A percentile compares a stretch with the other conserved stretches of the same genome.
These are phyloP conservation scores for Triglochin maritima DNA, from an alignment of 106 monocot genomes.

Conservation along the genomic window DNA sequence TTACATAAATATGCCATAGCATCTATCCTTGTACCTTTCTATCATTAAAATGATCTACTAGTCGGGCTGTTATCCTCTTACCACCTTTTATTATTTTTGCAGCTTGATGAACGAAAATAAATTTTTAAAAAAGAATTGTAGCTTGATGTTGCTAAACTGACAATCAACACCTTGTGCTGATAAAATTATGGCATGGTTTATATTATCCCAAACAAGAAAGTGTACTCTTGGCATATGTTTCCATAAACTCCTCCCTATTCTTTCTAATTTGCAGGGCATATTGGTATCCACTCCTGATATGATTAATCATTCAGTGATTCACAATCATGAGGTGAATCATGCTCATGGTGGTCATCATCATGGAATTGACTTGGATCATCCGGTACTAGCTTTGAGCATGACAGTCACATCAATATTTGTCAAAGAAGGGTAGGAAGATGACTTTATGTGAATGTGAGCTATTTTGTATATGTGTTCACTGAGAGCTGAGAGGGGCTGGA, in stretches of 20 bases:
- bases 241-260: constrained; percentile 2
- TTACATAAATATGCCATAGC: background rate
- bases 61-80: background rate
- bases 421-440: constrained; percentile 85
- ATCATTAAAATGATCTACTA: background rate
- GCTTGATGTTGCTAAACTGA: no score
- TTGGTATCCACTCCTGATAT: constrained; percentile 43
- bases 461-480: background rate
- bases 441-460: background rate
- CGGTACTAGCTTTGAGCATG: constrained; percentile 77
- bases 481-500: no score
- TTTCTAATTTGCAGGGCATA: constrained; percentile 53
- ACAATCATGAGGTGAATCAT: constrained; percentile 38
- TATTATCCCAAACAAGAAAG: no score
- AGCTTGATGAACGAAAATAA: no score
- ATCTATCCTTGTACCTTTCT: background rate
- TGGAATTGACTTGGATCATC: constrained; percentile 86
- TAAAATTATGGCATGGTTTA: no score
- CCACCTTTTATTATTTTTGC: no score
- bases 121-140: no score
- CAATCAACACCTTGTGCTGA: no score
- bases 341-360: constrained; percentile 66
- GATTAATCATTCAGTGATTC: constrained; percentile 24
- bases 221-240: background rate
- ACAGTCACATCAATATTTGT: constrained; percentile 71